These are phyloP conservation scores for Apiotrichum gracile DNA, from an alignment of 1,284 basidiomycete species.

Conservation along the genomic window DNA sequence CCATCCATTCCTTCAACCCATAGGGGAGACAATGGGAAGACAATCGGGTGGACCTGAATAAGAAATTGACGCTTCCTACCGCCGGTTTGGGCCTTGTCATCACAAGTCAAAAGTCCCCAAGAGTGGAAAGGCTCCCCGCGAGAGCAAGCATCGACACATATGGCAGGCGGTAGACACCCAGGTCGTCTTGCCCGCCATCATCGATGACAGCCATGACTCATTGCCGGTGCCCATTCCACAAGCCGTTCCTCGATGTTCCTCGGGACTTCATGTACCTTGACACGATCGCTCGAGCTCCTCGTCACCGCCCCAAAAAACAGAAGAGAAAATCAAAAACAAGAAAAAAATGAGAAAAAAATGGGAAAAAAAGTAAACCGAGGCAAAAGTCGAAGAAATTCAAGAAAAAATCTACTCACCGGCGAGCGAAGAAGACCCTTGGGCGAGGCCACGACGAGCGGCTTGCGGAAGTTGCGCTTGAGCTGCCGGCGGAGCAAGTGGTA, in stretches of 20 bases:
- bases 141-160: background rate
- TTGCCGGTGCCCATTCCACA: background rate
- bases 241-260: background rate
- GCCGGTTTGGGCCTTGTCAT: too few species aligned
- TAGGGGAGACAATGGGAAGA: too few species aligned
- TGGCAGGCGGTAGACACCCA: background rate
- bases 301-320: background rate
- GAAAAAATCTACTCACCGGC: too few species aligned
- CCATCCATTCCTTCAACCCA: too few species aligned
- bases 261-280: background rate
- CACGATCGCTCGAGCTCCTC: background rate
- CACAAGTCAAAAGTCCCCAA: too few species aligned
- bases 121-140: too few species aligned
- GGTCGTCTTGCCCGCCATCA: background rate
- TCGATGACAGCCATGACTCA: background rate
- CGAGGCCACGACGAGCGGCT: constrained; percentile 72
- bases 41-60: too few species aligned
- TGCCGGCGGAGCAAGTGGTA: constrained; percentile 83
- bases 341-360: constrained; percentile 19
- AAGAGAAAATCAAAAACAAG: background rate
- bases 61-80: too few species aligned
- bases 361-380: too few species aligned
- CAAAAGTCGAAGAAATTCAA: too few species aligned
- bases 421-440: constrained; percentile 76
- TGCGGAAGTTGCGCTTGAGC: constrained; percentile 73